Base-by-base conservation (phyloP, 257 asterid species). In the Solanum verrucosum region DNA sequence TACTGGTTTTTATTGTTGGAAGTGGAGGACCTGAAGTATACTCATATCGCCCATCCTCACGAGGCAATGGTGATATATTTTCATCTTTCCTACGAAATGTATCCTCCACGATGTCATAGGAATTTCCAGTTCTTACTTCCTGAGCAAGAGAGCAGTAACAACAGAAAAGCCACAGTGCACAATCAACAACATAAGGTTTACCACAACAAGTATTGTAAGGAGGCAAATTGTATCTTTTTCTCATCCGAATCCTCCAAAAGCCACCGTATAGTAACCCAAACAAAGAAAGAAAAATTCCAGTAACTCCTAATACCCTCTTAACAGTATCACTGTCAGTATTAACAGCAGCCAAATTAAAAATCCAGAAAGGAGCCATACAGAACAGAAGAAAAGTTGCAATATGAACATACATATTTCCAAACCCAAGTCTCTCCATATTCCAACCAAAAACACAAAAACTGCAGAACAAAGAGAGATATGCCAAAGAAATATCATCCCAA, bases 381-480 rank as follows among this genome's bases (percentile, higher is more conserved):
- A 95, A 94, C 20, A 96, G 94, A 44, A 95, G 93, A 89, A 96
- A 95, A 9, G 99, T 96, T 2, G 96, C 98, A 42, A 95, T 94
- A 87, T 95, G 96, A n/a, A 96, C 98, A 49, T 96, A 96, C 98
- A 94, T 94, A 79, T 96, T 96, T 72, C 98, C 99, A 42, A 96
- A 92, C 72, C 98, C 98, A 16, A 95, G 94, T 38, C 98, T 93
- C 93, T 95, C 98, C 99, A 95, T 95, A 63, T 95, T 96, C 99
- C 98, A 93, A 40, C 98, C 99, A 25, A 96, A 95, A n/a, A 96
- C 98, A 37, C 73, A 98, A 95, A 96, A 95, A 87, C 93, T 89
- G 42, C 99, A 96, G 91, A 96, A 96, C 70, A 96, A 59, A 9
- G 98, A 96, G 72, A 96, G 96, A 89, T 92, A 96, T 52, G 99